A percentile compares a stretch with the other conserved stretches of the same genome.
Evolutionary conservation across 306 rosid genomes (phyloP).

Genomic region (Dicorynia guianensis): DNA sequence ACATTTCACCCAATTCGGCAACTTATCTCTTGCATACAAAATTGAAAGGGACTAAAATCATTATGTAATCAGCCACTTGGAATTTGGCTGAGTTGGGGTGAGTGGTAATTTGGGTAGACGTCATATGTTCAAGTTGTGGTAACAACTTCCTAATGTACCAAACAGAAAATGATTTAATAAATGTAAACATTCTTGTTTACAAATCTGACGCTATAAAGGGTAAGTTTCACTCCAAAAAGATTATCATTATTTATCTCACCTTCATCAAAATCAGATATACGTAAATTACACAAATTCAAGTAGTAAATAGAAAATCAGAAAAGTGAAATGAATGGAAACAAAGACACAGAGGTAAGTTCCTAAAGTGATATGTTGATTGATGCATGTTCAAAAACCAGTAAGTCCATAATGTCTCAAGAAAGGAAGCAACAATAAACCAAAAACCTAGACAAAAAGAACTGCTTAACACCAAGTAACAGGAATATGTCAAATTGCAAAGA

Average conservation of each 20-base stretch:
- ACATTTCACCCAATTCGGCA: not conserved
- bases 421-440: not conserved
- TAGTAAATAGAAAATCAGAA: not conserved
- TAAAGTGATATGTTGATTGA: not conserved
- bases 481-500: too few species aligned
- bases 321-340: not conserved
- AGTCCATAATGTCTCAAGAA: not conserved
- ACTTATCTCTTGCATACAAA: not conserved
- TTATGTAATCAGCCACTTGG: not conserved
- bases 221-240: too few species aligned
- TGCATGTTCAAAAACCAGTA: not conserved
- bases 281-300: constrained; percentile 3
- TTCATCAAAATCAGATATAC: constrained; percentile 18
- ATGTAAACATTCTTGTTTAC: too few species aligned
- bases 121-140: too few species aligned
- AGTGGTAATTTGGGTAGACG: too few species aligned
- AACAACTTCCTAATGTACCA: too few species aligned
- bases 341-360: constrained; percentile 11
- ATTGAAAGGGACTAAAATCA: not conserved
- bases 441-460: not conserved
- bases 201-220: too few species aligned
- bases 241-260: not conserved
- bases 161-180: too few species aligned
- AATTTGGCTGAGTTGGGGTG: too few species aligned
- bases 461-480: not conserved